Conservation (phyloP, 257 asterid species). For the Plantago ovata region DNA sequence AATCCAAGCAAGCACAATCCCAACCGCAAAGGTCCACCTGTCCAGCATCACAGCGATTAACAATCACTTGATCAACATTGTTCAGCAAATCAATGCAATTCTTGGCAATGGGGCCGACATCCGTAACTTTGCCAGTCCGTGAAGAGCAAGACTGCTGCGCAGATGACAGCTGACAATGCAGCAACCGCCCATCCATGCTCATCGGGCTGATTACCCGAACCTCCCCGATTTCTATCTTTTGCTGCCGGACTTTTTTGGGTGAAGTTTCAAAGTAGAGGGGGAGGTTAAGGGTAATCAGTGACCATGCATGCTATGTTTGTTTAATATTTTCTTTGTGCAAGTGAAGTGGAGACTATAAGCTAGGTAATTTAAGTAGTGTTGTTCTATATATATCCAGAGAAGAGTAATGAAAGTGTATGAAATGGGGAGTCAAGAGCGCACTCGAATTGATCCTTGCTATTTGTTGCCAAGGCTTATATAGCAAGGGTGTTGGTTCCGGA, state of each 20-base stretch:
- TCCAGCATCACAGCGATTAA: slow-evolving; percentile 73
- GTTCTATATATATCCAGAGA: neutral
- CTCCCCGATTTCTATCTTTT: slow-evolving; percentile 23
- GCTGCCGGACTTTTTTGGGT: neutral
- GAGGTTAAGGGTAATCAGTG: slow-evolving; percentile 37
- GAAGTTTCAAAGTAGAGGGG: slow-evolving; percentile 14
- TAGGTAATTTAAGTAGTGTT: slow-evolving; percentile 18
- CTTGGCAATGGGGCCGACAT: slow-evolving; percentile 24
- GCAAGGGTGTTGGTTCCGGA: slow-evolving; percentile 95
- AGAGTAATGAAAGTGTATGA: neutral
- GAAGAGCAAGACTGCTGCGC: slow-evolving; percentile 24
- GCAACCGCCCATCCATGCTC: slow-evolving; percentile 29
- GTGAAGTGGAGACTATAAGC: slow-evolving; percentile 18
- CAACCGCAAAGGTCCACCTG: slow-evolving; percentile 74
- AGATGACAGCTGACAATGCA: slow-evolving; percentile 15
- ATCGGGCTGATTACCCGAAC: slow-evolving; percentile 35
- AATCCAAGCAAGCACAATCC: slow-evolving; percentile 74
- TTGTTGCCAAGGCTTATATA: slow-evolving; percentile 34
- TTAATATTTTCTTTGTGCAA: slow-evolving; percentile 15
- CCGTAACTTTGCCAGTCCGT: slow-evolving; percentile 5
- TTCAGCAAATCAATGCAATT: slow-evolving; percentile 61
- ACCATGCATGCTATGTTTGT: neutral
- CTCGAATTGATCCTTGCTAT: slow-evolving; percentile 61
- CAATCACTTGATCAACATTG: slow-evolving; percentile 64
- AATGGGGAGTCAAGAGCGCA: slow-evolving; percentile 94